Evolutionary conservation across 768 basidiomycete genomes (phyloP).

Genomic region (Boletus sensibilis): DNA sequence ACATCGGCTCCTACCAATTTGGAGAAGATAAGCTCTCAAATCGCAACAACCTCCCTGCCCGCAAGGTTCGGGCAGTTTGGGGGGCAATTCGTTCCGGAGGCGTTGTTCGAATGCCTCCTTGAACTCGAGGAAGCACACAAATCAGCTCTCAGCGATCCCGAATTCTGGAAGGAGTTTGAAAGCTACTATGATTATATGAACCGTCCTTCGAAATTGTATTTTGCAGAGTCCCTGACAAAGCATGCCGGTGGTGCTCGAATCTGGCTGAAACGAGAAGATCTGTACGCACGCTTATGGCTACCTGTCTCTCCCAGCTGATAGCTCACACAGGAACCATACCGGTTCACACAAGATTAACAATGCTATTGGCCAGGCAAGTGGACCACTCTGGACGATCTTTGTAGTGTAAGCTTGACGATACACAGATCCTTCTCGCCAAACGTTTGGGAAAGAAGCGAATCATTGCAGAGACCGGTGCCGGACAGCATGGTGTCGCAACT

Average conservation of each 20-base stretch:
- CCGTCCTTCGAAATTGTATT: constrained; percentile 87
- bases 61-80: constrained; percentile 93
- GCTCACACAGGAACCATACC: constrained; percentile 79
- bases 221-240: constrained; percentile 87
- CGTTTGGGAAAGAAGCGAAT: constrained; percentile 95
- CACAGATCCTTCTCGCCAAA: constrained; percentile 86
- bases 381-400: background rate
- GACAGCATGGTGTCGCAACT: constrained; percentile 98
- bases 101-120: constrained; percentile 86
- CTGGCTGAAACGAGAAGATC: constrained; percentile 95
- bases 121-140: constrained; percentile 93
- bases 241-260: constrained; percentile 92
- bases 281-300: constrained; percentile 45
- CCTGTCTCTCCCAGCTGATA: constrained; percentile 2
- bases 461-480: constrained; percentile 98
- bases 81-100: constrained; percentile 96
- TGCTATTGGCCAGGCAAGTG: constrained; percentile 84
- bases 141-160: constrained; percentile 79
- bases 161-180: constrained; percentile 90
- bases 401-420: background rate
- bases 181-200: constrained; percentile 92
- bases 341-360: constrained; percentile 99
- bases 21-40: constrained; percentile 19
- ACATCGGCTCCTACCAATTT: background rate
- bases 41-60: constrained; percentile 55